phyloP scores from a whole-genome alignment of 1,139 yeast species.

The Blastobotrys serpentis region DNA sequence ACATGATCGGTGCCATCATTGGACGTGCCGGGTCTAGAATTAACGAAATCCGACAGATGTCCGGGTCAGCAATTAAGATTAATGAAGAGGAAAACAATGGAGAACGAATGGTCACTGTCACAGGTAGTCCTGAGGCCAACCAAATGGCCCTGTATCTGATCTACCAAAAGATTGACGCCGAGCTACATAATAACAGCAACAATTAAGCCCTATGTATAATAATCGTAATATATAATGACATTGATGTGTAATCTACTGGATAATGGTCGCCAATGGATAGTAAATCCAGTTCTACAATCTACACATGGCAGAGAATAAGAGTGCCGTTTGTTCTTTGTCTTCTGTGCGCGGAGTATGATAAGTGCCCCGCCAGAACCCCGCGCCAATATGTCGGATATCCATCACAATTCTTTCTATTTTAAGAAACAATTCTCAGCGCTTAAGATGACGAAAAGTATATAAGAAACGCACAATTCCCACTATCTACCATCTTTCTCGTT shows the following conservation, averaged over 20 bases:
- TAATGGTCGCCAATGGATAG: too few species aligned
- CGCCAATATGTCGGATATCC: too few species aligned
- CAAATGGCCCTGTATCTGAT: constrained; percentile 31
- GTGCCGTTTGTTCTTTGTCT: too few species aligned
- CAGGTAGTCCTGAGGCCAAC: constrained; percentile 66
- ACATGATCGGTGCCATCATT: constrained; percentile 78
- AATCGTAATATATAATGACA: background rate
- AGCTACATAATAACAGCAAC: constrained; percentile 17
- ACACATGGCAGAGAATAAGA: too few species aligned
- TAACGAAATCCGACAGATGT: constrained; percentile 71
- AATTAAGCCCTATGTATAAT: constrained; percentile 7
- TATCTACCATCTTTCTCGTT: too few species aligned
- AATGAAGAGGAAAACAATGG: constrained; percentile 23
- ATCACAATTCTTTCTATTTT: background rate
- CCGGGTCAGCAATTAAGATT: constrained; percentile 62
- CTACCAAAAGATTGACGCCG: constrained; percentile 31
- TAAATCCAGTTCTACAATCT: too few species aligned
- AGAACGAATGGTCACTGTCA: constrained; percentile 68
- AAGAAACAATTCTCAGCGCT: background rate
- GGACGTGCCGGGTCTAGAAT: constrained; percentile 80
- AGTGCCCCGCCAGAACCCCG: too few species aligned
- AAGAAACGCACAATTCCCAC: background rate
- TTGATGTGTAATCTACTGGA: background rate
- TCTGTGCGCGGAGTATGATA: too few species aligned
- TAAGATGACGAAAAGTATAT: background rate